Base-by-base conservation (phyloP, 768 basidiomycete genomes). In the Rhodotorula paludigena region DNA sequence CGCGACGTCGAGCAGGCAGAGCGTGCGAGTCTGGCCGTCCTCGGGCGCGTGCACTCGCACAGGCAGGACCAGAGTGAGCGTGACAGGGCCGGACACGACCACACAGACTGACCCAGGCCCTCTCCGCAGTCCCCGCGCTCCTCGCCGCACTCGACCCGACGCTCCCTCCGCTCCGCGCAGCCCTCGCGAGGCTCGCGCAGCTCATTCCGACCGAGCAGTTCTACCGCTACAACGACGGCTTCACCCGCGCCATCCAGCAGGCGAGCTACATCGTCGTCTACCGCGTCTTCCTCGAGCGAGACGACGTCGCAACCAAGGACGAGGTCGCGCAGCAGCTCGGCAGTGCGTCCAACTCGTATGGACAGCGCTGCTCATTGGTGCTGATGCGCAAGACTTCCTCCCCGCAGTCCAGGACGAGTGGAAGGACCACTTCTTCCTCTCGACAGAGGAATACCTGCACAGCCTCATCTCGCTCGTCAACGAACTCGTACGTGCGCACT, bases 371-470 rank as follows among this genome's bases (percentile, higher is more conserved):
- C 28, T 38, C 32, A 21, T 14, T 49, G 1, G 8, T n/a, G 2
- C 21, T 18, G 53, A n/a, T 21, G 6, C 18, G 25, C 6, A 33
- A 25, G n/a, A 16, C 5, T 21, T 5, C 23, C 32, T 28, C 6
- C 21, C 15, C 49, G n/a, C 55, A 79, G 79, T 80, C 59, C 60
- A 77, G 47, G 62, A 68, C 6, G 75, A 75, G 18, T 76, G 74
- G 68, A 58, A 66, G 2, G 76, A 77, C 42, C 74, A 76, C 28
- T 57, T 81, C 53, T 74, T 77, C 45, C 71, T 81, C 16, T 75
- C 76, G 5, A 78, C 79, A 4, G 81, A 81, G 55, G 81, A 81
- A 56, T 81, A 81, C 70, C 75, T 81, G 11, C 80, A 81, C 51
- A 77, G 77, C 20, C 77, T 81, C 20, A 80, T 81, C 49, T 77